phyloP scores from a whole-genome alignment of 306 rosid species.

The Hylodesmum podocarpum region DNA sequence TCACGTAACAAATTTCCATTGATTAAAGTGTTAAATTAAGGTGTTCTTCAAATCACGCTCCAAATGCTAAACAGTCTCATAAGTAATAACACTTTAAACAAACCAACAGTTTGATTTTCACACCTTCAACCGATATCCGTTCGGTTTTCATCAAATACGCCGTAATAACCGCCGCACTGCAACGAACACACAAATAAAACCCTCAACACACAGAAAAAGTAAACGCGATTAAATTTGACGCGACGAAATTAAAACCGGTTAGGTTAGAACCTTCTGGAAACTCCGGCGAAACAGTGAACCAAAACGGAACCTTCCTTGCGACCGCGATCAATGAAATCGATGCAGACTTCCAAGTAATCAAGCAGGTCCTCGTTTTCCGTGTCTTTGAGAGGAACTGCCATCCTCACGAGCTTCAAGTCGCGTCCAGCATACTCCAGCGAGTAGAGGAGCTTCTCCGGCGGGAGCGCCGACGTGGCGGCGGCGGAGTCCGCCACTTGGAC shows the following conservation, averaged over 20 bases:
- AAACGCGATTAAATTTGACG: background rate
- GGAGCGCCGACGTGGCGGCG: conserved; percentile 43
- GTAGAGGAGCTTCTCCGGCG: conserved; percentile 62
- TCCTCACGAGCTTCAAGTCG: conserved; percentile 74
- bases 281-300: conserved; percentile 98
- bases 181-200: conserved; percentile 43
- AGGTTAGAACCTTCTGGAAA: conserved; percentile 79
- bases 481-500: conserved; percentile 38
- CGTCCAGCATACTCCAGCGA: conserved; percentile 77
- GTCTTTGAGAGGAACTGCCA: conserved; percentile 89
- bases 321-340: conserved; percentile 73
- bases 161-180: conserved; percentile 91
- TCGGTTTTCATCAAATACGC: conserved; percentile 93
- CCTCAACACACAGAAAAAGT: background rate
- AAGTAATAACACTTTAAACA: conserved; percentile 47
- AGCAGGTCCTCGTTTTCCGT: conserved; percentile 74
- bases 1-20: too few relatives aligned
- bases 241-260: background rate
- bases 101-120: conserved; percentile 28
- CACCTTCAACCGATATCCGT: conserved; percentile 81
- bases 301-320: conserved; percentile 82
- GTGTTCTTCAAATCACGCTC: background rate
- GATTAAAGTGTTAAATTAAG: too few relatives aligned
- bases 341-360: conserved; percentile 80
- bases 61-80: conserved; percentile 34